phyloP scores from a whole-genome alignment of 2,329 filamentous ascomycete species.

The Mycocentrospora acerina region DNA sequence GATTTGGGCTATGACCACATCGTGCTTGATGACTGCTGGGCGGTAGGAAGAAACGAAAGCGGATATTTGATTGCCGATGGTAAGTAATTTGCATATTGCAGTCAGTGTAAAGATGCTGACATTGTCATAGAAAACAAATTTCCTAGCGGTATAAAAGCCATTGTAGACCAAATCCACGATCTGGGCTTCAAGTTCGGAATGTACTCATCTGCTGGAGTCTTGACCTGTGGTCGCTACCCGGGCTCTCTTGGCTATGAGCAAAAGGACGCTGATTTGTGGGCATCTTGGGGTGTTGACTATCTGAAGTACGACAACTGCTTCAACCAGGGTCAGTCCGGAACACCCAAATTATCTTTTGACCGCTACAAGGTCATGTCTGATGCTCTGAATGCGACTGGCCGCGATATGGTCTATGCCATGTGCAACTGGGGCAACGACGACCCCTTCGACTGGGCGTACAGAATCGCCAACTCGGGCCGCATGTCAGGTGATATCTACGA shows the following conservation, averaged over 20 bases:
- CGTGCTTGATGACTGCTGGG: conserved; percentile 58
- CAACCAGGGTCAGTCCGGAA: conserved; percentile 55
- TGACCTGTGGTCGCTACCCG: conserved; percentile 43
- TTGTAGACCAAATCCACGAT: conserved; percentile 52
- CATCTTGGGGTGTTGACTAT: conserved; percentile 53
- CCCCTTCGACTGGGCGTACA: conserved; percentile 49
- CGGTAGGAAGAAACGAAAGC: conserved; percentile 46
- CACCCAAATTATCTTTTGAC: conserved; percentile 47
- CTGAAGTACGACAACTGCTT: conserved; percentile 59
- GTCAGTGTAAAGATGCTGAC: neutral
- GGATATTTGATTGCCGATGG: conserved; percentile 43
- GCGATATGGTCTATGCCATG: conserved; percentile 50
- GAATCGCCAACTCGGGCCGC: conserved; percentile 51
- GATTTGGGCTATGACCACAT: conserved; percentile 56
- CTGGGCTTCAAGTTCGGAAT: conserved; percentile 56
- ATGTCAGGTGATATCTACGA: conserved; percentile 53
- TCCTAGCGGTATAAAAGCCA: conserved; percentile 50
- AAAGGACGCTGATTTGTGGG: conserved; percentile 55
- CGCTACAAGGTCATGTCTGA: conserved; percentile 52
- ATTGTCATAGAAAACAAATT: conserved; percentile 27
- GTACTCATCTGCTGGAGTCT: conserved; percentile 52
- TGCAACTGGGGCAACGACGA: conserved; percentile 57
- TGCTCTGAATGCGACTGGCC: conserved; percentile 50
- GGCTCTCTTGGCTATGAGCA: conserved; percentile 54
- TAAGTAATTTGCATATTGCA: conserved; percentile 22